Evolutionary conservation across 495 filamentous ascomycete species (phyloP).

Genomic region (Amphirosellinia nigrospora): DNA sequence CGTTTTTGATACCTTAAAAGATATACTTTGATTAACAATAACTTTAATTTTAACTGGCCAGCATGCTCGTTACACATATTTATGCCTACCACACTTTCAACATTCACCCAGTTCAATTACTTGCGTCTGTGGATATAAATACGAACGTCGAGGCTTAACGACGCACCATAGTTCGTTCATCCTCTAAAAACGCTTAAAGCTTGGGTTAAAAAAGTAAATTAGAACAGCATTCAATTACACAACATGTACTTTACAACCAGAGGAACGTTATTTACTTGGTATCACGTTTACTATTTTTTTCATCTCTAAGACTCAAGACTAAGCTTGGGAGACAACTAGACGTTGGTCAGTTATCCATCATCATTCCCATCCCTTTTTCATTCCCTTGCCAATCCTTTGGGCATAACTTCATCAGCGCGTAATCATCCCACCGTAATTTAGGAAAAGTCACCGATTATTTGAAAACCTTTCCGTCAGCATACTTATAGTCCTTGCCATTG

Average conservation of each 20-base stretch:
- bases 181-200: not conserved
- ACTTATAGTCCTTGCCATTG: constrained; percentile 77
- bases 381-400: constrained; percentile 15
- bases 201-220: too few species aligned
- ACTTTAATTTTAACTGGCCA: not conserved
- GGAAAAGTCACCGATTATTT: constrained; percentile 69
- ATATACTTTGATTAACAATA: too few species aligned
- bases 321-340: not conserved
- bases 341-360: constrained; percentile 5
- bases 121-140: not conserved
- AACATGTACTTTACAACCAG: not conserved
- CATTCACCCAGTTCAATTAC: not conserved
- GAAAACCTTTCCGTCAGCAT: constrained; percentile 91
- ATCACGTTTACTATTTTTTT: constrained; percentile 29
- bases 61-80: not conserved
- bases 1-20: too few species aligned
- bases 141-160: too few species aligned
- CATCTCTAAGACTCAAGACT: not conserved
- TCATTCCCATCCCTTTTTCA: constrained; percentile 23
- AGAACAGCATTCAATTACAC: not conserved
- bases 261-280: constrained; percentile 10
- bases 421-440: constrained; percentile 29
- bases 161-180: not conserved
- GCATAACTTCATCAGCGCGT: constrained; percentile 40
- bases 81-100: not conserved